Conservation (phyloP, 345 rosid species). For the Pugionium cornutum region DNA sequence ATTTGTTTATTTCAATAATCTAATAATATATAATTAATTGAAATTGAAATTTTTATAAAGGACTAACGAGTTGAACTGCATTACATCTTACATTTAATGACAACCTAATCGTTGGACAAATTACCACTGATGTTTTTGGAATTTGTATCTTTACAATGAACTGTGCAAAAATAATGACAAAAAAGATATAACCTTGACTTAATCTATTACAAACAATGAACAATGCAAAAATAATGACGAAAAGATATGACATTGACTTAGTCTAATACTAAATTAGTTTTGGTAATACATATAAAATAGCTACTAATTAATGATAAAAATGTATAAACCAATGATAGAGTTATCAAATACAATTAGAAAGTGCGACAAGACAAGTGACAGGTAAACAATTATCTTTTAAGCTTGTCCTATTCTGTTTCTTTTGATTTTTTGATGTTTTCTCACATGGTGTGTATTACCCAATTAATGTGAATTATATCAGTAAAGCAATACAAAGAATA, state of each 20-base stretch:
- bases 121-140: conserved; percentile 4
- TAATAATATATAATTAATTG: conserved; percentile 5
- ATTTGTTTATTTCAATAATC: conserved; percentile 13
- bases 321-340: conserved; percentile 20
- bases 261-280: conserved; percentile 21
- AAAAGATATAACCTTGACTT: conserved; percentile 22
- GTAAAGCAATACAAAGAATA: conserved; percentile 24
- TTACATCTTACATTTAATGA: conserved; percentile 8
- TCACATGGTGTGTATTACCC: conserved; percentile 43
- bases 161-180: too few species aligned
- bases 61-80: not conserved
- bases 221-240: too few species aligned
- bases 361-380: conserved; percentile 42
- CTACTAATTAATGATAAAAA: conserved; percentile 2
- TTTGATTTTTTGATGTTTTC: conserved; percentile 17
- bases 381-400: conserved; percentile 45
- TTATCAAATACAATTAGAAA: conserved; percentile 28
- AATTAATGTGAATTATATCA: conserved; percentile 39
- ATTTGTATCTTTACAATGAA: too few species aligned
- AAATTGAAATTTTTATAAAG: not conserved
- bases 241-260: conserved; percentile 21
- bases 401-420: conserved; percentile 50
- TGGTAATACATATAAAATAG: conserved; percentile 1
- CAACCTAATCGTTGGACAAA: conserved; percentile 10
- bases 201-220: not conserved